Evolutionary conservation across 208 protist species (phyloP).

Genomic region (Balamuthia mandrillaris): DNA sequence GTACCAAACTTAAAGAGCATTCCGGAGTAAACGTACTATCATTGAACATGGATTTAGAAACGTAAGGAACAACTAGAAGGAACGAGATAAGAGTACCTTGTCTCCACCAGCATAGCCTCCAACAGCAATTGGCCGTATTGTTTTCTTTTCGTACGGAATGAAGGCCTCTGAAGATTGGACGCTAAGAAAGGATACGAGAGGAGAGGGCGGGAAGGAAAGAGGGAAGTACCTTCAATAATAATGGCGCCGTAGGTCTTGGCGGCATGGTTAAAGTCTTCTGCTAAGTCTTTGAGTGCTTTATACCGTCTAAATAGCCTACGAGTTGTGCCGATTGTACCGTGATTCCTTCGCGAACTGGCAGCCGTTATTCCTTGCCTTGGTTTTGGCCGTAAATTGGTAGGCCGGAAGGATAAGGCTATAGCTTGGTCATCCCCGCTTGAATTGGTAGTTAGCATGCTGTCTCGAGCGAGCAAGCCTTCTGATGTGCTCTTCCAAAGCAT

Average conservation of each 20-base stretch:
- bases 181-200: background rate
- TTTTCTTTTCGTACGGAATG: conserved; percentile 9
- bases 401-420: background rate
- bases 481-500: too few species aligned
- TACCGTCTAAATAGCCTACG: background rate
- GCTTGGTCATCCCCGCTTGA: background rate
- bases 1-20: conserved; percentile 39
- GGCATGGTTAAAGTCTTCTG: conserved; percentile 30
- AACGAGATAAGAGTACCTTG: background rate
- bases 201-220: background rate
- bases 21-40: conserved; percentile 21
- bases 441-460: background rate
- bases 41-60: background rate
- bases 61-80: background rate
- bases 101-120: background rate
- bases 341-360: background rate
- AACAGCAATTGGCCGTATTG: background rate
- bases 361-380: too few species aligned
- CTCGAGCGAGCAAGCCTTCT: background rate
- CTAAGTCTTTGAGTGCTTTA: conserved; percentile 11
- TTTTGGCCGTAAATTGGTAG: too few species aligned
- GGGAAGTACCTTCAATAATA: conserved; percentile 12
- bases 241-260: conserved; percentile 18
- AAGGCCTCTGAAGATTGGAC: conserved; percentile 22
- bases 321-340: background rate